A percentile compares a stretch with the other conserved stretches of the same genome.
These are phyloP conservation scores for Fraxinus excelsior DNA, from an alignment of 257 asterid species.

Conservation along the genomic window DNA sequence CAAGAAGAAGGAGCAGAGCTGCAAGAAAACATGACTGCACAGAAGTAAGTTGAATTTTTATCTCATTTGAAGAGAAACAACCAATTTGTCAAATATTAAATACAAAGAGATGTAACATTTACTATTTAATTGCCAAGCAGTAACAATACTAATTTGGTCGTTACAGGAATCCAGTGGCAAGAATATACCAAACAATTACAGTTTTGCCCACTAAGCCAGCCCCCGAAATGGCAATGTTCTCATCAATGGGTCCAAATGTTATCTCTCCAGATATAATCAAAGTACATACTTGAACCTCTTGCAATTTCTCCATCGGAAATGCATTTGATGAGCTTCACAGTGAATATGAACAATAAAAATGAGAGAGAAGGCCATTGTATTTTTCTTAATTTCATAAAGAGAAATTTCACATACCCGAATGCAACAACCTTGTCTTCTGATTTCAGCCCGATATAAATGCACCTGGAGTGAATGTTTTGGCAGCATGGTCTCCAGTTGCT, in stretches of 20 bases:
- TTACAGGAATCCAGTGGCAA: conserved; percentile 57
- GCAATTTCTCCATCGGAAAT: conserved; percentile 1
- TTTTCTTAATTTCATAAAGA: conserved; percentile 5
- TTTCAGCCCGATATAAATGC: conserved; percentile 65
- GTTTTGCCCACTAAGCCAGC: conserved; percentile 42
- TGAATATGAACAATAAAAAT: not conserved
- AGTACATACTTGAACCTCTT: conserved; percentile 26
- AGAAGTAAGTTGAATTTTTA: conserved; percentile 38
- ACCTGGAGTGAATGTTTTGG: conserved; percentile 61
- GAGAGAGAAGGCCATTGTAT: not conserved
- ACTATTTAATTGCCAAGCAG: not conserved
- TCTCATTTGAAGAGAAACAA: conserved; percentile 4
- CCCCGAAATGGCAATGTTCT: conserved; percentile 54
- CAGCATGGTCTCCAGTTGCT: conserved; percentile 66
- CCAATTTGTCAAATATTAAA: not conserved
- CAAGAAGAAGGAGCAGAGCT: conserved; percentile 47
- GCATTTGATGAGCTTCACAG: not conserved
- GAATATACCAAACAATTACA: conserved; percentile 40
- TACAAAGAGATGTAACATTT: conserved; percentile 5
- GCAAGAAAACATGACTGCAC: conserved; percentile 37
- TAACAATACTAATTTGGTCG: not conserved
- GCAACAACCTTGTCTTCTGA: conserved; percentile 15
- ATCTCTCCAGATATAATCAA: conserved; percentile 60
- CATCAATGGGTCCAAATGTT: conserved; percentile 58
- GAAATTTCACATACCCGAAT: not conserved